phyloP scores from a whole-genome alignment of 306 rosid genomes.

The Myrica gale region DNA sequence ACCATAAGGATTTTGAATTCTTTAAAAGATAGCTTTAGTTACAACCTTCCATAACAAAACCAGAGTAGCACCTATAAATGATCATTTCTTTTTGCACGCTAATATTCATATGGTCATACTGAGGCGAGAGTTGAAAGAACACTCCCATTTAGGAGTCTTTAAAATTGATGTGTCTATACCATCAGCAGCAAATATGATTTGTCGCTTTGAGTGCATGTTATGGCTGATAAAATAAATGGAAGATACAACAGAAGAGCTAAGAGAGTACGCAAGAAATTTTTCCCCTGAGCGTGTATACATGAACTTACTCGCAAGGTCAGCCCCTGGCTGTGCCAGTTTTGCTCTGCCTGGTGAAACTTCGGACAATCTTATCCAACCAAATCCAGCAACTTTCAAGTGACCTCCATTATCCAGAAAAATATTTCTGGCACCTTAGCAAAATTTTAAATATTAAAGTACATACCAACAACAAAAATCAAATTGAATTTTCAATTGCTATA shows the following conservation, averaged over 20 bases:
- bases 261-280: not conserved
- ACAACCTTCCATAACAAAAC: not conserved
- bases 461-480: constrained; percentile 31
- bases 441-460: constrained; percentile 72
- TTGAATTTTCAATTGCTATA: constrained; percentile 28
- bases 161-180: not conserved
- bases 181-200: not conserved
- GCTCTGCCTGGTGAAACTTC: constrained; percentile 67
- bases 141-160: not conserved
- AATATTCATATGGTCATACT: not conserved
- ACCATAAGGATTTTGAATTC: not conserved
- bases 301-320: constrained; percentile 71
- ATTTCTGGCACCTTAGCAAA: constrained; percentile 99
- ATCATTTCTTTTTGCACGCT: not conserved
- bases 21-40: not conserved
- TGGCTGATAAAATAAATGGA: not conserved
- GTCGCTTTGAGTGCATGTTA: not conserved
- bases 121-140: not conserved
- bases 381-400: constrained; percentile 87
- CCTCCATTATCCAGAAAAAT: constrained; percentile 99
- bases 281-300: not conserved
- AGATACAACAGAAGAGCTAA: constrained; percentile 13
- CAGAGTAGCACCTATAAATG: not conserved
- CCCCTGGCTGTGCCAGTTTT: constrained; percentile 55
- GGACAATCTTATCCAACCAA: constrained; percentile 69